phyloP scores from a whole-genome alignment of 176 grass and related monocot species.

The Carex scoparia region DNA sequence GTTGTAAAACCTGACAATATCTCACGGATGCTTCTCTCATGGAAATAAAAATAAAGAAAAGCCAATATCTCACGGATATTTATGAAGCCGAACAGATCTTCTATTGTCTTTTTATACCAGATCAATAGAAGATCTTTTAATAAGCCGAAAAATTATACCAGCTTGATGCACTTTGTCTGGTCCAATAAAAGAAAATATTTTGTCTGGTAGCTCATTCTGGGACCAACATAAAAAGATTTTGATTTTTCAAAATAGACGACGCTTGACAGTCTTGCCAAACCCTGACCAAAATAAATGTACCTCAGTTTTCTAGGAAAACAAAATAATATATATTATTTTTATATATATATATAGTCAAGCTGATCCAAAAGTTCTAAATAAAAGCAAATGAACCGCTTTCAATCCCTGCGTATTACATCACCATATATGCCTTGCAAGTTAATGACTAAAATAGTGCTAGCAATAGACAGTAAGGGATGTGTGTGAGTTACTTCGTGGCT shows the following conservation, averaged over 20 bases:
- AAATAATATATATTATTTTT: neutral
- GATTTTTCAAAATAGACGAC: neutral
- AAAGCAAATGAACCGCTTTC: neutral
- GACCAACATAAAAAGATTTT: neutral
- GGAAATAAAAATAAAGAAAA: no score
- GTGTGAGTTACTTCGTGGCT: neutral
- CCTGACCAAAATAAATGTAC: neutral
- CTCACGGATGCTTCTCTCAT: no score
- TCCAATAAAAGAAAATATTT: neutral
- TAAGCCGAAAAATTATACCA: neutral
- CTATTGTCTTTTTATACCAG: no score
- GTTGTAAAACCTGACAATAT: neutral
- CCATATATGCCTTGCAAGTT: neutral
- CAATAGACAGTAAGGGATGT: neutral
- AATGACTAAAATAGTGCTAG: neutral
- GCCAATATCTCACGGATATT: neutral
- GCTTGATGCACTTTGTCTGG: neutral
- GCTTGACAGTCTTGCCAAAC: neutral
- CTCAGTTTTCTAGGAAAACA: neutral
- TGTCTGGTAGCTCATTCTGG: neutral
- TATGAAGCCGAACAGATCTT: neutral
- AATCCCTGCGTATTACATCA: neutral
- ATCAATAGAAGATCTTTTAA: no score
- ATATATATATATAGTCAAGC: neutral
- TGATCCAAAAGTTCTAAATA: neutral